Percentiles rank a stretch among this genome's conserved stretches.
These are phyloP conservation scores for Colletotrichum abscissum DNA, from an alignment of 2,329 filamentous ascomycete species.

Conservation along the genomic window DNA sequence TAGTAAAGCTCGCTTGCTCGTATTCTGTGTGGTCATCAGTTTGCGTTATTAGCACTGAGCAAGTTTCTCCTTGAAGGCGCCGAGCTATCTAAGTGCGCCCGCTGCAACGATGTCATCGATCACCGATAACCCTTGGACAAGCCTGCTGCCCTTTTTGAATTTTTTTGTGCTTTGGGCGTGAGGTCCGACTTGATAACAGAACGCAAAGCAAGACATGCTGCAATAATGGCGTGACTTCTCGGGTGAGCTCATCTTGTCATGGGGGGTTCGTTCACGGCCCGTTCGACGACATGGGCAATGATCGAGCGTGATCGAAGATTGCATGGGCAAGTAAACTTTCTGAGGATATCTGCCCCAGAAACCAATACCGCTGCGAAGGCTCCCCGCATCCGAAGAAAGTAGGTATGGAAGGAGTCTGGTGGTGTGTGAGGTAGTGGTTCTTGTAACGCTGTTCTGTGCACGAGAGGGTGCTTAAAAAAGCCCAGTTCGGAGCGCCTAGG, in stretches of 20 bases:
- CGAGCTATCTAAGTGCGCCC: slow-evolving; percentile 4
- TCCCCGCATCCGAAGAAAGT: slow-evolving; percentile 16
- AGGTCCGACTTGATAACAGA: not conserved
- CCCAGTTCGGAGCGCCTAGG: slow-evolving; percentile 14
- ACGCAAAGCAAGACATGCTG: not conserved
- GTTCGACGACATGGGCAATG: not conserved
- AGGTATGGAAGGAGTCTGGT: slow-evolving; percentile 1
- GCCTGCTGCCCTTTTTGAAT: not conserved
- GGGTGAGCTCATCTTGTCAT: slow-evolving; percentile 6
- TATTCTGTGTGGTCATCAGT: not conserved
- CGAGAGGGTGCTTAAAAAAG: not conserved
- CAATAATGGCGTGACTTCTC: slow-evolving; percentile 16
- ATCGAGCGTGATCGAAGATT: not conserved
- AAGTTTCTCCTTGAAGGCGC: not conserved
- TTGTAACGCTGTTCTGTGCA: not conserved
- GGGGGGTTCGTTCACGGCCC: slow-evolving; percentile 8
- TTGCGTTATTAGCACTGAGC: not conserved
- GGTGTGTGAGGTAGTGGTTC: not conserved
- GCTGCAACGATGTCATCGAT: not conserved
- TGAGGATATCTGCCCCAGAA: not conserved
- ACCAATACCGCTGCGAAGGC: not conserved
- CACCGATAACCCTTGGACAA: not conserved
- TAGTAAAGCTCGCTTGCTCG: not conserved
- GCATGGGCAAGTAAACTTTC: slow-evolving; percentile 11
- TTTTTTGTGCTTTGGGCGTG: not conserved